Base-by-base conservation (phyloP, 225 moss, liverwort and hornwort species). In the Marchantia polymorpha region DNA sequence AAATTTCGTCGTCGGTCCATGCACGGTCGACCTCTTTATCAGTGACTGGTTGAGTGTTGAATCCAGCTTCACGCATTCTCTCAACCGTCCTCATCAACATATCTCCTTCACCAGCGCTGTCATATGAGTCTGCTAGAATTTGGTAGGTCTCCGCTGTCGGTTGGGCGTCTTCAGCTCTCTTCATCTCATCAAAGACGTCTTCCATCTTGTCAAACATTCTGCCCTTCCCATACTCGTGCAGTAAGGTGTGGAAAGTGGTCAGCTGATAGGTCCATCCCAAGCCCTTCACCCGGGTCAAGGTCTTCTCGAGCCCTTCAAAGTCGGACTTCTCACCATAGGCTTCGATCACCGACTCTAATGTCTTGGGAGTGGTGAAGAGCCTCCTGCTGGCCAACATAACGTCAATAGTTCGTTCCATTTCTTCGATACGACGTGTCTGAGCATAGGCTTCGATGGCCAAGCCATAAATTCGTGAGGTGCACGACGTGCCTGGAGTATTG, bases 1-100 rank as follows among this genome's bases (percentile, higher is more conserved):
- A 99, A 61, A 95, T 95, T 83, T 99, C 95, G 9, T 88, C 95
- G 77, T 99, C 99, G 16, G 95, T 95, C 95, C 95, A 99, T 75
- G 88, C 78, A 22, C 95, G 87, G 26, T 95, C 99, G 53, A 86
- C 69, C 79, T 77, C 53, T 52, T 86, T 84, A 60, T 89, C 79
- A 8, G 76, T 55, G 22, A 90, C 84, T 30, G 87, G 31, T 72
- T 80, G 85, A 1, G 94, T 89, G 66, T 89, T 91, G 69, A 90
- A 93, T 48, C 99, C 99, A 51, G 93, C 95, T 83, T 87, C 88
- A 20, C 88, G 89, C 99, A 99, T 99, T 74, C 90, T 91, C 68
- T 91, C 89, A 29, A 88, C 79, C 11, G 89, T 84, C 78, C 82
- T 90, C 51, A 85, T 84, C 26, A 88, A 80, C 52, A 89, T 91